These are phyloP conservation scores for Fusarium newnesense DNA, from an alignment of 2,329 filamentous ascomycete species.

Conservation along the genomic window DNA sequence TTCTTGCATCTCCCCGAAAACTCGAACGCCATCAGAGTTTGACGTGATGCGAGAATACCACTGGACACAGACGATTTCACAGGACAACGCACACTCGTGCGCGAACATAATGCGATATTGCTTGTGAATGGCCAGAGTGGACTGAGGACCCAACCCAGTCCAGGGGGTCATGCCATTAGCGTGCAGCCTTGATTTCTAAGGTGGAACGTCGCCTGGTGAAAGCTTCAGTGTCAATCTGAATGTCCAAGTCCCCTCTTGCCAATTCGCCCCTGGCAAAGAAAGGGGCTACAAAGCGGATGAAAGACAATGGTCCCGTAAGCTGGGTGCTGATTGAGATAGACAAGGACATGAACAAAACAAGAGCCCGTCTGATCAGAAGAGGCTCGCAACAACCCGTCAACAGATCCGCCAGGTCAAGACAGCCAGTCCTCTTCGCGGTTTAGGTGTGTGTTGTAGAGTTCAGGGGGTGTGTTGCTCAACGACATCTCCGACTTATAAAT, in stretches of 20 bases:
- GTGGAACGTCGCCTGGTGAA: conserved; percentile 17
- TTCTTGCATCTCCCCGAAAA: conserved; percentile 21
- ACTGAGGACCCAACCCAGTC: conserved; percentile 31
- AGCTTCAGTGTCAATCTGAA: conserved; percentile 14
- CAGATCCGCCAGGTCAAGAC: not conserved
- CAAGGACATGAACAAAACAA: conserved; percentile 14
- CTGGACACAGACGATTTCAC: not conserved
- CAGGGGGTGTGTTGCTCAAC: conserved; percentile 33
- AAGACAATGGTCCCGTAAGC: conserved; percentile 1
- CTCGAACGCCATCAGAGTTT: conserved; percentile 16
- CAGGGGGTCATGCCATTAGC: conserved; percentile 29
- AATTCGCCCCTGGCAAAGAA: conserved; percentile 15
- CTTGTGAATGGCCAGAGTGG: conserved; percentile 27
- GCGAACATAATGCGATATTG: conserved; percentile 25
- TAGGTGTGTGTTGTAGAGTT: conserved; percentile 29
- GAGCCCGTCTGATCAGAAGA: conserved; percentile 28
- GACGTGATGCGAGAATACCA: not conserved
- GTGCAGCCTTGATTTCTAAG: conserved; percentile 26
- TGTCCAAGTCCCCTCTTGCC: conserved; percentile 13
- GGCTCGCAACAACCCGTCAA: conserved; percentile 13
- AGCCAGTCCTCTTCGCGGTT: conserved; percentile 9
- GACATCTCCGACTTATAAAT: conserved; percentile 20
- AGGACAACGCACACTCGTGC: conserved; percentile 9
- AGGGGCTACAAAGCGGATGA: conserved; percentile 6
- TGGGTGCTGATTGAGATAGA: not conserved